These are phyloP conservation scores for Apiospora arundinis DNA, from an alignment of 2,329 filamentous ascomycete genomes.

Conservation along the genomic window DNA sequence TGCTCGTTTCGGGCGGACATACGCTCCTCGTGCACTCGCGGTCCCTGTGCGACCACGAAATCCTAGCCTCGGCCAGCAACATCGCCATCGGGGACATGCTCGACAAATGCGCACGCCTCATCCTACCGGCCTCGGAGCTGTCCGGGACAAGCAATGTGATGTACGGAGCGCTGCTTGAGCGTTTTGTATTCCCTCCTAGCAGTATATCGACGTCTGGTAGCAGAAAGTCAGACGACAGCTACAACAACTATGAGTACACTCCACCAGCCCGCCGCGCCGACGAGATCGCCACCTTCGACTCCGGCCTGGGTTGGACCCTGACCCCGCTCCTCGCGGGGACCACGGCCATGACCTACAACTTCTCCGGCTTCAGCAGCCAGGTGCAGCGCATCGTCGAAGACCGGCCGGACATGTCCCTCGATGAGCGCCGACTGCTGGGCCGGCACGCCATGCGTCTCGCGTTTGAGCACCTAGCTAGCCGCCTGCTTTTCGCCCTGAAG, in stretches of 20 bases:
- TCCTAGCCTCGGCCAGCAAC: conserved; percentile 77
- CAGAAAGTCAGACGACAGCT: conserved; percentile 36
- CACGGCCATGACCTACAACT: conserved; percentile 71
- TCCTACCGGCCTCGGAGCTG: conserved; percentile 70
- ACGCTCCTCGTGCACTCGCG: conserved; percentile 82
- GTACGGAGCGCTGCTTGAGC: conserved; percentile 81
- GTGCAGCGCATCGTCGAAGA: conserved; percentile 62
- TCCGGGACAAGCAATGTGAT: conserved; percentile 66
- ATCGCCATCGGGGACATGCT: conserved; percentile 89
- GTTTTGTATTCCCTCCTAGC: conserved; percentile 71
- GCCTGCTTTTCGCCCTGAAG: conserved; percentile 74
- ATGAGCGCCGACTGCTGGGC: conserved; percentile 73
- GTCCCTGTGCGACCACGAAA: conserved; percentile 70
- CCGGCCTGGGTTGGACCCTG: conserved; percentile 66
- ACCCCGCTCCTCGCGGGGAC: conserved; percentile 68
- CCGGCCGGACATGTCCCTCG: conserved; percentile 51
- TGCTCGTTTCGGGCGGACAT: conserved; percentile 92
- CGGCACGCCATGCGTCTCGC: conserved; percentile 76
- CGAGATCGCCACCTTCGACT: conserved; percentile 56
- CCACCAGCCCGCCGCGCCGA: conserved; percentile 64
- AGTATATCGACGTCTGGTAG: background rate
- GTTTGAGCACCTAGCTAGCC: conserved; percentile 85
- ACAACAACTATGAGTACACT: conserved; percentile 58
- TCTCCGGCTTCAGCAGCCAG: conserved; percentile 72
- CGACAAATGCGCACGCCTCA: conserved; percentile 82